Evolutionary conservation across 306 rosid genomes (phyloP), one percentile per base, ranked within the genome.

Genomic region (Ochetophila trinervis): DNA sequence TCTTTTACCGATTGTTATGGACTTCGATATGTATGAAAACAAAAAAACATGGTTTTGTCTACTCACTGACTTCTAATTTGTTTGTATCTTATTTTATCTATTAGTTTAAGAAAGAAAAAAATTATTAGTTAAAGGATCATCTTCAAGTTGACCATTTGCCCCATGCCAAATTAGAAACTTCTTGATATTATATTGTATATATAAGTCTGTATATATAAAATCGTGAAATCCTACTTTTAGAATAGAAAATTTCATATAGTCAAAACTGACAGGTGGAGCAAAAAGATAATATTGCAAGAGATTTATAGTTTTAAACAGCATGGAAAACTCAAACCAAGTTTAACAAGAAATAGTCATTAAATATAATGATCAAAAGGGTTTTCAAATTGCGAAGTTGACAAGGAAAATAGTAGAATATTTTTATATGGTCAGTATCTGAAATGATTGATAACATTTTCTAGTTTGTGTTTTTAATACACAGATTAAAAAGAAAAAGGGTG

Each of bases 81-180:
- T 78, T 76, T 72, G 77, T 56, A 74, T 68, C 72, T 62, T 69
- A 63, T 58, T 40, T 55, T 13, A 24, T 24, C 16, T 54, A 21
- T 34, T 61, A 50, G 17, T 15, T 50, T 15, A 16, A 50, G 19
- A 50, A 5, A 15, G 5, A 15, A 17, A 18, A 17, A 66, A 16
- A 72, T 22, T 42, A 69, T 11, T 55, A 54, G 30, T 19, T 75
- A 50, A 62, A 54, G 69, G 20, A 57, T 35, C 20, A 6, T 65
- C 67, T 76, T 36, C 60, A 57, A n/a, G 68, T 71, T 79, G 65
- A 76, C 78, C 55, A 63, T 61, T 19, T 34, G 19, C 68, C 14
- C 49, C 65, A 59, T 55, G 78, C 77, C 82, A 82, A 79, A 67
- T 73, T 62, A 64, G 68, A 82, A 81, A 83, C 76, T 76, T 79